Base-by-base conservation (phyloP, 331 rosid species). In the Erythrophleum ivorense region DNA sequence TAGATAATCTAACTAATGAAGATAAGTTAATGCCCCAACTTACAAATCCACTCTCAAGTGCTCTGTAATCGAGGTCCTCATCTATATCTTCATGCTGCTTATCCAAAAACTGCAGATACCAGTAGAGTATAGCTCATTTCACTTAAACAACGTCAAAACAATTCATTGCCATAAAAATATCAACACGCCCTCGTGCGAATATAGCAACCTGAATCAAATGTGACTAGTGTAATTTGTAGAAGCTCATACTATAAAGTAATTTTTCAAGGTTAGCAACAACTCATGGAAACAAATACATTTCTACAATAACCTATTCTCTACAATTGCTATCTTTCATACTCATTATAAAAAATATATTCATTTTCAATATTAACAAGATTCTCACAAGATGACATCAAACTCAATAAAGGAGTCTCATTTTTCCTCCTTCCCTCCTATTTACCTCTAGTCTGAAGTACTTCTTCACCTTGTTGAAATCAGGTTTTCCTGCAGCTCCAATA, bases 381-480 rank as follows among this genome's bases (percentile, higher is more conserved):
- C 59, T 40, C 66, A 65, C 60, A 57, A 18, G 77, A 63, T 68
- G 50, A 58, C 45, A 36, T 68, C 12, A 83, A 66, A 69, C 84
- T 60, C n/a, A 12, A 11, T 33, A 40, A 80, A 74, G 66, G 43
- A 19, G 41, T n/a, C 34, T 6, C 9, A 18, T 18, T 55, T 59
- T 40, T 34, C 5, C 15, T 12, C 21, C 21, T 78, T 69, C 36
- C 58, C 46, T 31, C 54, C 36, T 13, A 70, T 80, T 76, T 90
- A 96, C 99, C 99, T 96, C 98, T 81, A 96, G 89, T 75, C 95
- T 87, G 89, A 96, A 96, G 88, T 86, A 91, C 83, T 92, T 96
- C 87, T 96, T 96, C 84, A 91, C 91, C 84, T 89, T 84, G 75
- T 86, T 91, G 81, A 90, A 83, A 85, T 88, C 92, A 71, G 90